Conservation (phyloP, 768 basidiomycete species). For the Hypholoma fasciculare region DNA sequence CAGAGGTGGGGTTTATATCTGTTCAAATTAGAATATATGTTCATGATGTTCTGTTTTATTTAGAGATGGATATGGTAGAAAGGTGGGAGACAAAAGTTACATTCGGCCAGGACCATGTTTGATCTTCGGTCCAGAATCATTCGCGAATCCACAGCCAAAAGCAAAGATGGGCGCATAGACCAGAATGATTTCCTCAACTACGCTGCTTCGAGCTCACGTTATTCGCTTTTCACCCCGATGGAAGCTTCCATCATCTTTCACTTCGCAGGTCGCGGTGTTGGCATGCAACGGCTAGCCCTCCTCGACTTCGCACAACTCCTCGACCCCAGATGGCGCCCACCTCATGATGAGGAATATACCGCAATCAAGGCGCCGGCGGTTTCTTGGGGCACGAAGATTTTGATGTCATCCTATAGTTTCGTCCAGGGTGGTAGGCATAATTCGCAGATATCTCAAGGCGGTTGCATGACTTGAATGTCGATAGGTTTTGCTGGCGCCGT, state of each 20-base stretch:
- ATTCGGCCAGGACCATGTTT: constrained; percentile 1
- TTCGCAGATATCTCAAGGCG: neutral
- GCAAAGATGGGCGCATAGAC: constrained; percentile 94
- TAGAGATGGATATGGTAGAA: constrained; percentile 97
- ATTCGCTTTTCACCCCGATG: constrained; percentile 96
- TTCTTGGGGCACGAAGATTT: constrained; percentile 55
- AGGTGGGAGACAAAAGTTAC: constrained; percentile 44
- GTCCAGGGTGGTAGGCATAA: constrained; percentile 65
- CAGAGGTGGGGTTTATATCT: constrained; percentile 54
- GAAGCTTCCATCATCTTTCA: constrained; percentile 98
- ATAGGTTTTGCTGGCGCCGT: constrained; percentile 88
- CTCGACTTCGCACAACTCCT: constrained; percentile 92
- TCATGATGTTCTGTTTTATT: constrained; percentile 1
- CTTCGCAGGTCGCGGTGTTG: constrained; percentile 84
- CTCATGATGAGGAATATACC: constrained; percentile 50
- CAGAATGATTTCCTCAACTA: constrained; percentile 94
- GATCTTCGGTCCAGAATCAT: constrained; percentile 57
- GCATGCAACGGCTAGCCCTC: constrained; percentile 71
- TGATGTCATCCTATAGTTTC: constrained; percentile 84
- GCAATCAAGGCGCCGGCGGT: constrained; percentile 26
- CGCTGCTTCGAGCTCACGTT: constrained; percentile 82
- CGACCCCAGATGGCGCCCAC: constrained; percentile 86
- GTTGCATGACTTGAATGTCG: constrained; percentile 10
- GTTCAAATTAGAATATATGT: neutral
- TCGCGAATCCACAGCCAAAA: constrained; percentile 85